A percentile compares a stretch with the other conserved stretches of the same genome.
Conservation (phyloP, 371 early-diverging fungal genomes). For the Batrachochytrium dendrobatidis region DNA sequence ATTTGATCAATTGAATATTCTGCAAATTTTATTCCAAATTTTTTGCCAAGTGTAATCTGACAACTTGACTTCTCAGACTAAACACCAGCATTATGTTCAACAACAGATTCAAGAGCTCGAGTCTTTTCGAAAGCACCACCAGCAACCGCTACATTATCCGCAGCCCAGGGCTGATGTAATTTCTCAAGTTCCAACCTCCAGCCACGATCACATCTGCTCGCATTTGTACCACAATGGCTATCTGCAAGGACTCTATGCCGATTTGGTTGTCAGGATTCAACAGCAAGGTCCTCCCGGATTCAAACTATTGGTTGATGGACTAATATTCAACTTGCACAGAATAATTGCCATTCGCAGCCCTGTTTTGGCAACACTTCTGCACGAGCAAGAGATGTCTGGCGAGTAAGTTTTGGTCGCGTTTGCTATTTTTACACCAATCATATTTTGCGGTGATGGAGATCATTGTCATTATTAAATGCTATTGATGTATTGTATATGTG, state of each 20-base stretch:
- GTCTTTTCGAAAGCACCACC: conserved; percentile 12
- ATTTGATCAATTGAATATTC: no score
- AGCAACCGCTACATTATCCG: conserved; percentile 5
- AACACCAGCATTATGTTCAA: no score
- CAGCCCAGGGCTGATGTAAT: conserved; percentile 5
- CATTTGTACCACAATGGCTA: conserved; percentile 40
- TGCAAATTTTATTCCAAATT: no score
- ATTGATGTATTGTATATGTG: background rate
- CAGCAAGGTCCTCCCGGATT: conserved; percentile 8
- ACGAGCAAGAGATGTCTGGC: conserved; percentile 11
- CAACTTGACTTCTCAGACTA: no score
- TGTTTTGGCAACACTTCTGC: conserved; percentile 27
- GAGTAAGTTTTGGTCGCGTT: background rate
- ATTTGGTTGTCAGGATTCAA: conserved; percentile 30
- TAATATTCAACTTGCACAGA: conserved; percentile 42
- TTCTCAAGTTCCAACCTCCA: conserved; percentile 10
- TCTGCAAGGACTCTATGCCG: conserved; percentile 32
- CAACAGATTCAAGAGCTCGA: no score
- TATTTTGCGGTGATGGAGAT: background rate
- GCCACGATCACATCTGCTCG: conserved; percentile 34
- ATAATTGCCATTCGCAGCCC: conserved; percentile 40
- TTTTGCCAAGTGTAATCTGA: no score
- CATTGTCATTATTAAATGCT: background rate
- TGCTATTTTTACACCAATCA: no score
- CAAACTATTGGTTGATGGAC: conserved; percentile 23